Percentiles rank a stretch among this genome's conserved stretches.
These are phyloP conservation scores for Fusarium verrucosum DNA, from an alignment of 2,329 filamentous ascomycete genomes.

Conservation along the genomic window DNA sequence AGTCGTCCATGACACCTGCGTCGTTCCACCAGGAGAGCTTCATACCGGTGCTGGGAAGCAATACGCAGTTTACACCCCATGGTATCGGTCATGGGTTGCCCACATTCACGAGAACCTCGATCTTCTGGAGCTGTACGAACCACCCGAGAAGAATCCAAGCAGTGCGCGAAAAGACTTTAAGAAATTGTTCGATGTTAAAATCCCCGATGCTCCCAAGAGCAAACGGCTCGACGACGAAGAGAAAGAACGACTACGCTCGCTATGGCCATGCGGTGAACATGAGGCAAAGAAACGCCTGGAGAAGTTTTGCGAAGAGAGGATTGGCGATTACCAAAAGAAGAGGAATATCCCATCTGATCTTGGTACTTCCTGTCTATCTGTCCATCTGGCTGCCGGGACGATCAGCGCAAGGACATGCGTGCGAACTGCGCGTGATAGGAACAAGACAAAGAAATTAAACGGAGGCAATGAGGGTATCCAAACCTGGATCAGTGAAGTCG, in stretches of 20 bases:
- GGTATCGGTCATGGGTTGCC: slow-evolving; percentile 80
- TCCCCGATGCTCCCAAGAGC: slow-evolving; percentile 70
- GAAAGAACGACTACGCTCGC: slow-evolving; percentile 61
- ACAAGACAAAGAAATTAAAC: slow-evolving; percentile 72
- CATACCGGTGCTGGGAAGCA: slow-evolving; percentile 75
- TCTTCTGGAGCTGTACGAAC: slow-evolving; percentile 68
- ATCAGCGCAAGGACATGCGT: slow-evolving; percentile 74
- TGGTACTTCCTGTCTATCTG: slow-evolving; percentile 74
- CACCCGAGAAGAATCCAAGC: slow-evolving; percentile 51
- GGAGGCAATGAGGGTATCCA: slow-evolving; percentile 71
- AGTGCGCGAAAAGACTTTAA: slow-evolving; percentile 56
- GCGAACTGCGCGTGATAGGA: slow-evolving; percentile 67
- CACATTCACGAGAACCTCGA: slow-evolving; percentile 76
- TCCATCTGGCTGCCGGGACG: slow-evolving; percentile 76
- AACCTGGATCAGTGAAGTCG: slow-evolving; percentile 83
- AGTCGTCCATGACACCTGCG: slow-evolving; percentile 82
- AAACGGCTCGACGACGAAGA: slow-evolving; percentile 71
- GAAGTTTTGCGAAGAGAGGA: slow-evolving; percentile 73
- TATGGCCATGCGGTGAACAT: slow-evolving; percentile 81
- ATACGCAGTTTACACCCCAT: slow-evolving; percentile 85
- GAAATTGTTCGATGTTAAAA: slow-evolving; percentile 65
- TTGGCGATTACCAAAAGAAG: slow-evolving; percentile 67
- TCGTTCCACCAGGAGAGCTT: slow-evolving; percentile 78
- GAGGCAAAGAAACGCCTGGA: slow-evolving; percentile 71
- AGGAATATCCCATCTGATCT: slow-evolving; percentile 73